Evolutionary conservation across 148 eudicot species (phyloP).

Genomic region (Chenopodium quinoa): DNA sequence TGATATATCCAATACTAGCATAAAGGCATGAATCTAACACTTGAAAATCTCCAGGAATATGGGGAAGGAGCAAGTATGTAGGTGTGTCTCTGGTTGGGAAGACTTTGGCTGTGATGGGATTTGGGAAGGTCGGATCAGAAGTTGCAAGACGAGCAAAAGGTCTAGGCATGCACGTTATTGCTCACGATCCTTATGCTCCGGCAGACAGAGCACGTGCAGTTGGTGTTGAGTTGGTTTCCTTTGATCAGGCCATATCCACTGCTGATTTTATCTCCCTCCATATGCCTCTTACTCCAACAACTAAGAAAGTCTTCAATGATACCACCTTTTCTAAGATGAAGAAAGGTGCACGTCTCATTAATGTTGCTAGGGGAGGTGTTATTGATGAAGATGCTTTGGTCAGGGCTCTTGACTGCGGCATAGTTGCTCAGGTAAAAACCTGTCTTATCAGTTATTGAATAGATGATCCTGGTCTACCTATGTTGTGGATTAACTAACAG

Average conservation of each 20-base stretch:
- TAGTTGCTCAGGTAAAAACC: slow-evolving; percentile 68
- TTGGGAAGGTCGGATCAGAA: slow-evolving; percentile 92
- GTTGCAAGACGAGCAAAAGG: slow-evolving; percentile 94
- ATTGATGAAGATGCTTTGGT: slow-evolving; percentile 92
- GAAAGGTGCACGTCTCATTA: slow-evolving; percentile 76
- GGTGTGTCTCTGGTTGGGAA: slow-evolving; percentile 91
- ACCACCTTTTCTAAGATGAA: slow-evolving; percentile 81
- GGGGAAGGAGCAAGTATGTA: slow-evolving; percentile 75
- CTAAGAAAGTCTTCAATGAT: slow-evolving; percentile 70
- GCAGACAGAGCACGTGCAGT: slow-evolving; percentile 85
- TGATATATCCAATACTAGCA: background rate
- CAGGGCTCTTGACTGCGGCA: slow-evolving; percentile 77
- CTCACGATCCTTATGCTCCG: slow-evolving; percentile 92
- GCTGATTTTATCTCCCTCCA: slow-evolving; percentile 86
- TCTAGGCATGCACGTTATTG: slow-evolving; percentile 82
- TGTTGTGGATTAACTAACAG: background rate
- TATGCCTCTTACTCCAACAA: slow-evolving; percentile 88
- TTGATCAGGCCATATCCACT: slow-evolving; percentile 68
- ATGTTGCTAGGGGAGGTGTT: slow-evolving; percentile 94
- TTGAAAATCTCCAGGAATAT: slow-evolving; percentile 50
- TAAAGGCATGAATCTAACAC: background rate
- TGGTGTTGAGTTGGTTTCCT: slow-evolving; percentile 83
- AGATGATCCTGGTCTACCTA: background rate
- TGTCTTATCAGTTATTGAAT: background rate
- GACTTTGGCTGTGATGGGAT: slow-evolving; percentile 83